Evolutionary conservation across 2,329 filamentous ascomycete species (phyloP), one percentile per base, ranked within the genome.

Genomic region (Arachnomyces sp.): DNA sequence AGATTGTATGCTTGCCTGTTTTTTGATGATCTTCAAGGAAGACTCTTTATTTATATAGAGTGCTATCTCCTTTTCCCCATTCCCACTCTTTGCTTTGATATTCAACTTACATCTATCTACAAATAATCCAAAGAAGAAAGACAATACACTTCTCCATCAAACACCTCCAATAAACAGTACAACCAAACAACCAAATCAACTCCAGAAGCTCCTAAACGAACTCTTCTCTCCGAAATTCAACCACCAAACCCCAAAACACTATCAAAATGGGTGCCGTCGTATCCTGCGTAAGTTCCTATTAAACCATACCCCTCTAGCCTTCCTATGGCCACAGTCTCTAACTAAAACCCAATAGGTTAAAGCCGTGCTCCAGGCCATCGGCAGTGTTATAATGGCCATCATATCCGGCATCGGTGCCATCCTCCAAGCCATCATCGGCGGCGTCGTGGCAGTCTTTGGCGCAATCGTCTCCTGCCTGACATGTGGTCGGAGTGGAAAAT

Each of bases 251-350:
- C 9, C 5, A 15, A 41, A 38, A 38, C 18, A 54, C 52, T 45
- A 39, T 55, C 65, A 80, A 63, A 52, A 90, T 92, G 86, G 86
- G 86, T 69, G 84, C 82, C 65, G 80, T 92, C 57, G 72, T 87
- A 51, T 89, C 84, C 61, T 89, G 85, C 61, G 85, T 90, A 85
- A 57, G 84, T 75, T 38, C 15, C 28, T 28, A 16, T 31, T 21
- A 33, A n/a, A 29, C 33, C 33, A 28, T 18, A 28, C 25, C 32
- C 31, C 33, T 33, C n/a, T 28, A 14, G 28, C 15, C 36, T 15
- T 39, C 28, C 28, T 17, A 39, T 42, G 28, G 15, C 18, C 32
- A 35, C 14, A 15, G 48, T 50, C 40, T 13, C 12, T 40, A 13
- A 21, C 29, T 31, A 45, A 14, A 9, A n/a, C n/a, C n/a, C 16